Base-by-base conservation (phyloP, 495 filamentous ascomycete species). In the Hyaloscypha bicolor region DNA sequence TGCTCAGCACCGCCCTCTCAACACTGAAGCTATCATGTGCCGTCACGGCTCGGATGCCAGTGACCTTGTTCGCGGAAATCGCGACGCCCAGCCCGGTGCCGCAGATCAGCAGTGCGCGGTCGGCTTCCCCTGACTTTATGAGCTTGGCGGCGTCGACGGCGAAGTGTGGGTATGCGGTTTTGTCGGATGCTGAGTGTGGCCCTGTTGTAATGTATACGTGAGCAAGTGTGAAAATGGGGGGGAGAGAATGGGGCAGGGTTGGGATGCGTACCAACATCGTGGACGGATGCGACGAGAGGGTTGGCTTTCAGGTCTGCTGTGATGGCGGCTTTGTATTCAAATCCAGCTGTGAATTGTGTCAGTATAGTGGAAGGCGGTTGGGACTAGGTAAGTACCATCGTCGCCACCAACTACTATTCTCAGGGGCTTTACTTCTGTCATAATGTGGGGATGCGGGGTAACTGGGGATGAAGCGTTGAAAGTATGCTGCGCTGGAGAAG, bases 21-120 rank as follows among this genome's bases (percentile, higher is more conserved):
- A 96, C 91, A 56, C 85, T 88, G 80, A 92, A 95, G 62, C 87
- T 87, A 78, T 96, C 92, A 79, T 96, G 92, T 9, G 92, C 92
- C 37, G 92, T 96, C 39, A 96, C 92, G 22, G 92, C 92, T 52
- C 92, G 83, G 69, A 96, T 88, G 21, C 92, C 92, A 62, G 88
- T 90, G 63, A 94, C 90, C 77, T 94, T 94, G 82, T 96, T 96
- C 74, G 92, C 92, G 29, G 85, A 78, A 76, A 96, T 96, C 67
- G 92, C 92, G 11, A 96, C 92, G 5, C 92, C 92, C 32, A 96
- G 83, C 3, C 92, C 92, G 5, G 92, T 96, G 12, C 92, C 92
- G 79, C 92, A 96, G 81, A 96, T 93, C 72, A 94, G 84, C 53
- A 96, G 83, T 2, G 91, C 92, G 39, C 92, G 88, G 77, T 96